Evolutionary conservation across 768 basidiomycete genomes (phyloP).

Genomic region (Kwoniella heveanensis): DNA sequence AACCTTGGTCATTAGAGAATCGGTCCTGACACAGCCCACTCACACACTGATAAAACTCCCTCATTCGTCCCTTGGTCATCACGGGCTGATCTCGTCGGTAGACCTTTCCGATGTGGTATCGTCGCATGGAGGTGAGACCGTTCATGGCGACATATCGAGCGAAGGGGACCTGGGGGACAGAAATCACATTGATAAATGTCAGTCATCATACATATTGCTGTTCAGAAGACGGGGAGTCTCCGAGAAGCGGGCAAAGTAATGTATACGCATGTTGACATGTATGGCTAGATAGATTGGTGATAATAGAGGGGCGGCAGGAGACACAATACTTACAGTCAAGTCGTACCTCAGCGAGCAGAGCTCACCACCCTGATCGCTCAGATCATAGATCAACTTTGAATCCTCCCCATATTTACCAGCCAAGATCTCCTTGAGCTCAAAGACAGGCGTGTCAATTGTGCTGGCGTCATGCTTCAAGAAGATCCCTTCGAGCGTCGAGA

Average conservation of each 20-base stretch:
- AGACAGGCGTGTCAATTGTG: conserved; percentile 96
- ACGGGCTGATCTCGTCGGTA: conserved; percentile 95
- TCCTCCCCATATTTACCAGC: conserved; percentile 96
- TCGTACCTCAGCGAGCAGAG: conserved; percentile 92
- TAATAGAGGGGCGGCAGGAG: too few species aligned
- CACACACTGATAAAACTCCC: conserved; percentile 97
- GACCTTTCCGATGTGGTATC: conserved; percentile 99
- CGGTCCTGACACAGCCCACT: conserved; percentile 47
- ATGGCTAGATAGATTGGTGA: neutral
- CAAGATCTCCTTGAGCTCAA: conserved; percentile 93
- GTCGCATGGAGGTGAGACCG: conserved; percentile 71
- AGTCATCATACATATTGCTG: too few species aligned
- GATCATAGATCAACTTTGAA: conserved; percentile 93
- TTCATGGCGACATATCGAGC: conserved; percentile 95
- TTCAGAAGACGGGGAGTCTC: neutral
- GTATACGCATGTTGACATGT: too few species aligned
- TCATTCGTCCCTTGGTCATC: conserved; percentile 96
- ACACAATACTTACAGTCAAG: conserved; percentile 67
- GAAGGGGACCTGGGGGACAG: conserved; percentile 85
- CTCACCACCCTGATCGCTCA: conserved; percentile 97
- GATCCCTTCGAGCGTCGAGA: conserved; percentile 78
- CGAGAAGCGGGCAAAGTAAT: too few species aligned
- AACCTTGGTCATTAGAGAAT: too few species aligned
- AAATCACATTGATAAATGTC: too few species aligned
- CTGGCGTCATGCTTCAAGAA: conserved; percentile 87